These are phyloP conservation scores for Pythium guiyangense DNA, from an alignment of 352 stramenopile species.

Conservation along the genomic window DNA sequence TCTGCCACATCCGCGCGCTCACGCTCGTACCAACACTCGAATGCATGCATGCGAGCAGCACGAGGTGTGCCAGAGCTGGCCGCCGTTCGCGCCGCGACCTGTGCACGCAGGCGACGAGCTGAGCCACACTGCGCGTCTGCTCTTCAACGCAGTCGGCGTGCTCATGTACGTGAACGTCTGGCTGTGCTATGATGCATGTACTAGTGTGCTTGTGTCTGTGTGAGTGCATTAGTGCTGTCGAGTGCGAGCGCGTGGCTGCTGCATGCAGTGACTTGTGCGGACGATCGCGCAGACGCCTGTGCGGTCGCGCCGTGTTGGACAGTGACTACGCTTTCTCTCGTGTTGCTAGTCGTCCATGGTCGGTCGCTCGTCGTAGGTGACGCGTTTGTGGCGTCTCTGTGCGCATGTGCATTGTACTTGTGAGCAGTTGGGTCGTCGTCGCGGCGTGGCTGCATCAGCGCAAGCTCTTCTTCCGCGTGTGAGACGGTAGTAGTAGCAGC, in stretches of 20 bases:
- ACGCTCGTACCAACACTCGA: neutral
- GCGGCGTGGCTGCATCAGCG: constrained; percentile 29
- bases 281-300: too few relatives aligned
- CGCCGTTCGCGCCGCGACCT: too few relatives aligned
- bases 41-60: constrained; percentile 27
- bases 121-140: constrained; percentile 23
- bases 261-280: neutral
- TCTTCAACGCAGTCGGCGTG: constrained; percentile 47
- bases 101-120: constrained; percentile 9
- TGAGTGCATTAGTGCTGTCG: too few relatives aligned
- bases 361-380: neutral
- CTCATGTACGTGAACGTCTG: constrained; percentile 24
- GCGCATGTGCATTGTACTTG: too few relatives aligned
- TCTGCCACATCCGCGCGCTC: constrained; percentile 1
- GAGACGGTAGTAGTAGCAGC: neutral
- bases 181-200: too few relatives aligned
- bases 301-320: too few relatives aligned
- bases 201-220: too few relatives aligned
- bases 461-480: constrained; percentile 24
- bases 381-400: neutral
- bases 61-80: constrained; percentile 45
- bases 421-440: constrained; percentile 34
- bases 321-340: neutral
- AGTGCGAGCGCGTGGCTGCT: neutral
- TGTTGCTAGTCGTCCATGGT: constrained; percentile 5